These are phyloP conservation scores for Plenodomus tracheiphilus DNA, from an alignment of 2,329 filamentous ascomycete species.

Conservation along the genomic window DNA sequence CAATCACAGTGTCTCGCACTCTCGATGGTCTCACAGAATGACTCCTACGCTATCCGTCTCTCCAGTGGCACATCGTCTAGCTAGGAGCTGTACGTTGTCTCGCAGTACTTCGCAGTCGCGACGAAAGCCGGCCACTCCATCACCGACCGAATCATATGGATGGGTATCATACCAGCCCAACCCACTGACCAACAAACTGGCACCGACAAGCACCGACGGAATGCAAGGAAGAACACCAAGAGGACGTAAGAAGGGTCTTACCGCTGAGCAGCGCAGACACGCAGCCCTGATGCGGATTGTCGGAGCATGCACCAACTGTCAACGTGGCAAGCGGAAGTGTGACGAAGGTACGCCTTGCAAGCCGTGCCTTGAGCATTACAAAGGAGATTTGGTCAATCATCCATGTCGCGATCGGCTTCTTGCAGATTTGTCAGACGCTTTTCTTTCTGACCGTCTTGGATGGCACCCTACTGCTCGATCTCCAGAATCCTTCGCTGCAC, in stretches of 20 bases:
- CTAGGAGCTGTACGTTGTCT: constrained; percentile 26
- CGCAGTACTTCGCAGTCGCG: constrained; percentile 32
- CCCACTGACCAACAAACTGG: constrained; percentile 33
- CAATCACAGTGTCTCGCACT: constrained; percentile 8
- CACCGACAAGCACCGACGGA: constrained; percentile 34
- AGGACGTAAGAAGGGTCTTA: constrained; percentile 40
- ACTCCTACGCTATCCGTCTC: constrained; percentile 33
- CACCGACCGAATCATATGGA: constrained; percentile 35
- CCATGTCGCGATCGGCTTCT: constrained; percentile 43
- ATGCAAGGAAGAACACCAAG: constrained; percentile 28
- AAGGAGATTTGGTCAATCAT: constrained; percentile 38
- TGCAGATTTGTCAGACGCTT: constrained; percentile 29
- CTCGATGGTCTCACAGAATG: constrained; percentile 18
- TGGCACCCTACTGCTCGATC: constrained; percentile 42
- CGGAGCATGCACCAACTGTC: constrained; percentile 42
- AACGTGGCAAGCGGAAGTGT: constrained; percentile 43
- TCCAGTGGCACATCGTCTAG: constrained; percentile 24
- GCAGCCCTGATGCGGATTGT: constrained; percentile 44
- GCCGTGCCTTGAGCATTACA: constrained; percentile 44
- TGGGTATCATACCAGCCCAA: constrained; percentile 44
- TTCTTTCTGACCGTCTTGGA: constrained; percentile 37
- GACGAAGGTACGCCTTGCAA: constrained; percentile 47
- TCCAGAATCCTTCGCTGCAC: constrained; percentile 28
- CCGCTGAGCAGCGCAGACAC: constrained; percentile 36
- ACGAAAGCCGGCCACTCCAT: constrained; percentile 27